Conservation (phyloP, 129 eudicot genomes). For the Daucus carota region DNA sequence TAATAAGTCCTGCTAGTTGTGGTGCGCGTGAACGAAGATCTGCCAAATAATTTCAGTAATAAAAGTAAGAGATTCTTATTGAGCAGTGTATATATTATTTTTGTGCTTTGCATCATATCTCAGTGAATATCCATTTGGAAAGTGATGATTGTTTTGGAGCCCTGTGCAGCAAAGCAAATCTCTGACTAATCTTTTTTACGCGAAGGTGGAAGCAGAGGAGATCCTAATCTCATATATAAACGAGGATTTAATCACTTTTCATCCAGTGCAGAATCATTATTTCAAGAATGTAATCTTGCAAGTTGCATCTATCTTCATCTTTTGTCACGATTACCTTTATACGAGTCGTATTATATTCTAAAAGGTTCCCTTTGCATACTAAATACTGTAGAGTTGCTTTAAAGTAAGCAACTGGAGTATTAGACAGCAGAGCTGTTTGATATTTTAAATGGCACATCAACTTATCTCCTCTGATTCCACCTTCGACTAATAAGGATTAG, state of each 20-base stretch:
- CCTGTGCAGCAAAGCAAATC: slow-evolving; percentile 37
- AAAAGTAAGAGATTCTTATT: slow-evolving; percentile 24
- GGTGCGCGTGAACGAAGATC: slow-evolving; percentile 26
- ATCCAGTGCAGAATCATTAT: background rate
- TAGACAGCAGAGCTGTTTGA: background rate
- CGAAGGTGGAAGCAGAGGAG: slow-evolving; percentile 28
- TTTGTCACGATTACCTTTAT: background rate
- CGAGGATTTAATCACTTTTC: background rate
- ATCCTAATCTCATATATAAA: slow-evolving; percentile 3
- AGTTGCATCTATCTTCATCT: background rate
- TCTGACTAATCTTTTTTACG: slow-evolving; percentile 16
- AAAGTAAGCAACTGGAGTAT: background rate
- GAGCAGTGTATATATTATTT: slow-evolving; percentile 29
- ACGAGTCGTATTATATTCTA: background rate
- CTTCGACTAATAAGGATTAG: too few species aligned
- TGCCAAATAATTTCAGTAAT: background rate
- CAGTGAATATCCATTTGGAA: slow-evolving; percentile 28
- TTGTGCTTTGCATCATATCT: slow-evolving; percentile 35
- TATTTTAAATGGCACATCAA: background rate
- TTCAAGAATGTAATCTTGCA: slow-evolving; percentile 1
- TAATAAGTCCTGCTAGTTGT: slow-evolving; percentile 15
- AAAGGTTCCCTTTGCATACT: background rate
- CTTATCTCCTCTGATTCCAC: too few species aligned
- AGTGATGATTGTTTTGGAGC: slow-evolving; percentile 40
- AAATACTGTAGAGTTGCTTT: background rate